Conservation (phyloP, 257 asterid genomes). For the Vinca minor region DNA sequence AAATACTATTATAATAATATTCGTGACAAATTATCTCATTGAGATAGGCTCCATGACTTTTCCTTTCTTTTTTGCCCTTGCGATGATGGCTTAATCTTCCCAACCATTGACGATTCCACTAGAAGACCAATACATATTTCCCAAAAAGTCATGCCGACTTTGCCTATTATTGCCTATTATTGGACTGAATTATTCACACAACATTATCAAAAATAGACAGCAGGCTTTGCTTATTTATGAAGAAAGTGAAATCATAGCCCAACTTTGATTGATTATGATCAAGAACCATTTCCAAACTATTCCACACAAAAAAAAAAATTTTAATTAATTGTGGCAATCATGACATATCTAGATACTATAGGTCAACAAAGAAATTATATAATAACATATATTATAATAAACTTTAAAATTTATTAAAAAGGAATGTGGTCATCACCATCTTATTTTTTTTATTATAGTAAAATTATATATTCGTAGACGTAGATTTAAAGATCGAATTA, state of each 20-base stretch:
- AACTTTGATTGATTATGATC: background rate
- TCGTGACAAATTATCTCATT: no score
- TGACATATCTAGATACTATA: no score
- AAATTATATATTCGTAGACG: no score
- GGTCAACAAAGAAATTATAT: no score
- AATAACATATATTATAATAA: no score
- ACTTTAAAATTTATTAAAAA: no score
- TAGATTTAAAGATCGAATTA: no score
- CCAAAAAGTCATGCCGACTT: slow-evolving; percentile 1
- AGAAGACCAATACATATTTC: slow-evolving; percentile 3
- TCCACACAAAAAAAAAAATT: background rate
- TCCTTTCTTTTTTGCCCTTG: background rate
- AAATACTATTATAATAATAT: no score
- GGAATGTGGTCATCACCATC: no score
- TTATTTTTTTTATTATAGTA: no score
- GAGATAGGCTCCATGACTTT: no score
- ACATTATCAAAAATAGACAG: background rate
- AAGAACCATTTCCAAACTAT: background rate
- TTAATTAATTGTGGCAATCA: no score
- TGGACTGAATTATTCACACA: background rate
- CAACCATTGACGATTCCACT: slow-evolving; percentile 12
- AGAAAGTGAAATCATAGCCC: slow-evolving; percentile 2
- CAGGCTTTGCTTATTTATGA: slow-evolving; percentile 7
- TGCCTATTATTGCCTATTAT: slow-evolving; percentile 2
- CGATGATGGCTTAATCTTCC: slow-evolving; percentile 14